These are phyloP conservation scores for Trametopsis cervina DNA, from an alignment of 768 basidiomycete species.

Conservation along the genomic window DNA sequence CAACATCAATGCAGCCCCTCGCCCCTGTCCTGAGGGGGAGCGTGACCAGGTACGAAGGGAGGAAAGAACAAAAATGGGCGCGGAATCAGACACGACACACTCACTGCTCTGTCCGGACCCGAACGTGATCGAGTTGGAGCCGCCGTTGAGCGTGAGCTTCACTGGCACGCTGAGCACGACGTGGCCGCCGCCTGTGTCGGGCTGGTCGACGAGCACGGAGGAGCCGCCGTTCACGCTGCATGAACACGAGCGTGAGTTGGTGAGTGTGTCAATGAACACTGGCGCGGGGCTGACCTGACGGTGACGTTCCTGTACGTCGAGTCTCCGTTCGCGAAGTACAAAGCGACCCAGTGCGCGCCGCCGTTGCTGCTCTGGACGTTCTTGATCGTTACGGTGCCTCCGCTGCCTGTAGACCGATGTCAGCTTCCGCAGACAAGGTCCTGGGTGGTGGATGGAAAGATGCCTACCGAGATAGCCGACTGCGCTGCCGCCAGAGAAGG, in stretches of 20 bases:
- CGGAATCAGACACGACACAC: slow-evolving; percentile 17
- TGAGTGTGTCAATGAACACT: background rate
- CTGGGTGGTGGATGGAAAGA: background rate
- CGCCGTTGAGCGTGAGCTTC: slow-evolving; percentile 40
- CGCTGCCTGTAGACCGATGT: slow-evolving; percentile 34
- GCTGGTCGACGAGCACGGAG: slow-evolving; percentile 46
- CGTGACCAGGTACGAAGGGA: background rate
- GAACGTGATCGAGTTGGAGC: slow-evolving; percentile 46
- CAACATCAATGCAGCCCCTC: too few species aligned
- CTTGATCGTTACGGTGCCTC: slow-evolving; percentile 49
- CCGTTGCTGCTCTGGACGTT: slow-evolving; percentile 46
- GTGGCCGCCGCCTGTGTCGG: slow-evolving; percentile 46
- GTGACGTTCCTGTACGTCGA: slow-evolving; percentile 54
- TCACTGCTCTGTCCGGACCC: slow-evolving; percentile 43
- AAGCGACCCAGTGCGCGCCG: slow-evolving; percentile 48
- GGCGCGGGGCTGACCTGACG: slow-evolving; percentile 36
- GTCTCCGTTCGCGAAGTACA: slow-evolving; percentile 58
- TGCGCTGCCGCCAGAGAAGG: slow-evolving; percentile 46
- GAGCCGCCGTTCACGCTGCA: slow-evolving; percentile 54
- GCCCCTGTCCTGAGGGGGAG: too few species aligned
- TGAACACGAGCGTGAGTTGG: background rate
- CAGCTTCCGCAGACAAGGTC: background rate
- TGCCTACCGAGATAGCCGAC: slow-evolving; percentile 50
- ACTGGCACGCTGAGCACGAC: slow-evolving; percentile 53
- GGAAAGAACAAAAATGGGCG: background rate